Evolutionary conservation across 2,329 filamentous ascomycete genomes (phyloP).

Genomic region (Aspergillus transmontanensis): DNA sequence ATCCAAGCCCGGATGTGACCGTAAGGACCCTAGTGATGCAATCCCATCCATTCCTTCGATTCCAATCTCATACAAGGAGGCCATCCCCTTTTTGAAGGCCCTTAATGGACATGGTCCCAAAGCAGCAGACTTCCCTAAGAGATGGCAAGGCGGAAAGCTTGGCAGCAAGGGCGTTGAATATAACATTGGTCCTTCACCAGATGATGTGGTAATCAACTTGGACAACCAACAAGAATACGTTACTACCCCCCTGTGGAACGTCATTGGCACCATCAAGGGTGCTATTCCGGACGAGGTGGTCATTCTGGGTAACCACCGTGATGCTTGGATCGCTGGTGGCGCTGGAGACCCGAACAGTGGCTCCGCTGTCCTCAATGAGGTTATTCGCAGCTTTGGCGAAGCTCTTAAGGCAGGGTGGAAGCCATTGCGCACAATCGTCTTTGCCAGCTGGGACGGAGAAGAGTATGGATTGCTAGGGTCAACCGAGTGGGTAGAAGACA

Average conservation of each 20-base stretch:
- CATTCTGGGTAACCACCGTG: constrained; percentile 87
- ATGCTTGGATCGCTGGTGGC: constrained; percentile 87
- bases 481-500: constrained; percentile 93
- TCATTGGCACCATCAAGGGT: constrained; percentile 90
- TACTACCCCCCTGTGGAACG: constrained; percentile 83
- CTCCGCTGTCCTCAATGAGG: constrained; percentile 76
- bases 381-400: constrained; percentile 72
- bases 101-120: constrained; percentile 86
- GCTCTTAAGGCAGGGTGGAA: constrained; percentile 77
- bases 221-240: constrained; percentile 80
- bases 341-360: constrained; percentile 82
- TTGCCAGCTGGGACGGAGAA: constrained; percentile 82
- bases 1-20: constrained; percentile 83
- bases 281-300: constrained; percentile 82
- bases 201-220: constrained; percentile 69
- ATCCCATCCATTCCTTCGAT: constrained; percentile 88
- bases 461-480: constrained; percentile 86
- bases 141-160: constrained; percentile 74
- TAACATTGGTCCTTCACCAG: constrained; percentile 80
- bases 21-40: constrained; percentile 67
- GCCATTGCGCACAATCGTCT: constrained; percentile 85
- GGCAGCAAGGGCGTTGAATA: constrained; percentile 81
- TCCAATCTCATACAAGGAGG: constrained; percentile 86
- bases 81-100: constrained; percentile 82
- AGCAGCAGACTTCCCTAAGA: constrained; percentile 70